phyloP scores from a whole-genome alignment of 1,284 basidiomycete species.

The Coniophora puteana region DNA sequence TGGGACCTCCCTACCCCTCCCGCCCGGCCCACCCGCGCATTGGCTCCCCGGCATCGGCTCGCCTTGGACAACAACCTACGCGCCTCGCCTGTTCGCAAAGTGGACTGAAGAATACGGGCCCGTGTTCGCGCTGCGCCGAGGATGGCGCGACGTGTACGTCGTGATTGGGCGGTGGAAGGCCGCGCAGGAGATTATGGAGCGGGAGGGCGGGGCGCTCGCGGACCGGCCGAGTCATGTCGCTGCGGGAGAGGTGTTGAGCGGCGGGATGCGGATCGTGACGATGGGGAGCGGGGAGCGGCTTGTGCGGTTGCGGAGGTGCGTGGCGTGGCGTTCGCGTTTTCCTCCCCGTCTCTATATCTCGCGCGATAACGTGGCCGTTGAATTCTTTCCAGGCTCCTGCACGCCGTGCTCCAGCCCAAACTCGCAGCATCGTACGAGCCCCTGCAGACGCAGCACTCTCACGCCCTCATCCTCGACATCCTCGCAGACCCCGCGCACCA shows the following conservation, averaged over 20 bases:
- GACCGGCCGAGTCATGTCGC: background rate
- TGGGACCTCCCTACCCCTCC: background rate
- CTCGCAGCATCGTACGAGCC: slow-evolving; percentile 28
- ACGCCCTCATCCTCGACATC: slow-evolving; percentile 32
- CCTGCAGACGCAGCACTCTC: slow-evolving; percentile 28
- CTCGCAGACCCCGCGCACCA: slow-evolving; percentile 28
- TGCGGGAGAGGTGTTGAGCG: background rate
- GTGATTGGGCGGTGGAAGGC: slow-evolving; percentile 1
- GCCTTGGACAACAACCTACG: slow-evolving; percentile 5
- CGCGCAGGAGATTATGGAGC: background rate
- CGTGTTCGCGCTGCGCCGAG: slow-evolving; percentile 20
- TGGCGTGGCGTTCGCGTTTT: slow-evolving; percentile 8
- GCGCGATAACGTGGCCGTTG: too few species aligned
- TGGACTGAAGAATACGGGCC: slow-evolving; percentile 28
- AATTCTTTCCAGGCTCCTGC: background rate
- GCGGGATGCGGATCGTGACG: slow-evolving; percentile 7
- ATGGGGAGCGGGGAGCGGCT: slow-evolving; percentile 7
- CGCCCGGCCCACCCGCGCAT: slow-evolving; percentile 9
- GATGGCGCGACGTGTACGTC: slow-evolving; percentile 5
- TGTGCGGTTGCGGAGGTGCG: slow-evolving; percentile 6
- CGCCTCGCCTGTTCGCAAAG: slow-evolving; percentile 13
- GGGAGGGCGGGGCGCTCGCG: background rate
- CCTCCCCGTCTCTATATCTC: background rate
- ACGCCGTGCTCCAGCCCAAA: slow-evolving; percentile 25
- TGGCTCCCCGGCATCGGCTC: slow-evolving; percentile 17